Evolutionary conservation across 306 rosid genomes (phyloP).

Genomic region (Malus asiatica): DNA sequence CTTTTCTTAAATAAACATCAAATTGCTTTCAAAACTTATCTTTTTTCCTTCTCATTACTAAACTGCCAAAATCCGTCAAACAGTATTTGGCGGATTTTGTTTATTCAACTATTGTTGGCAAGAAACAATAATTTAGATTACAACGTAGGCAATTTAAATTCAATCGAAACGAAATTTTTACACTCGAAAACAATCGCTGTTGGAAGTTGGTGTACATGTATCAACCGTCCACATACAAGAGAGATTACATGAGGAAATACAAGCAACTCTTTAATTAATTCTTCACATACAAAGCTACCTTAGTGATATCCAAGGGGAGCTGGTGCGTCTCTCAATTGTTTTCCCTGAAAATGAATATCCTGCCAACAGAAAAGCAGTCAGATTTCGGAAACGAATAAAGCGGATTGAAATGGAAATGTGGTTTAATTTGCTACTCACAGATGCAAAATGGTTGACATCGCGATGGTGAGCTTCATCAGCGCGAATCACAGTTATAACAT

Average conservation of each 20-base stretch:
- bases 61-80: no score
- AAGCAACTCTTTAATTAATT: no score
- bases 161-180: background rate
- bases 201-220: no score
- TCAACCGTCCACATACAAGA: no score
- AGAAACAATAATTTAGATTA: no score
- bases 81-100: no score
- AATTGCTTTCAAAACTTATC: no score
- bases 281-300: background rate
- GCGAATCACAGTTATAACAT: constrained; percentile 61
- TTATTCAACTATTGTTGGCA: no score
- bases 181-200: background rate
- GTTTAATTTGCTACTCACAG: constrained; percentile 32
- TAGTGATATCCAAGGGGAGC: constrained; percentile 71
- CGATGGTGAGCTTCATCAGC: constrained; percentile 85
- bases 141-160: background rate
- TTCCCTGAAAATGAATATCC: constrained; percentile 74
- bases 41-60: no score
- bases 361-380: constrained; percentile 24
- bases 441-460: constrained; percentile 81
- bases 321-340: constrained; percentile 63
- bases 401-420: background rate
- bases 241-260: no score
- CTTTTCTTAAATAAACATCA: no score
- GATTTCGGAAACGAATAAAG: background rate